These are phyloP conservation scores for Tubosaeta brunneosetosa DNA, from an alignment of 768 basidiomycete species.

Conservation along the genomic window DNA sequence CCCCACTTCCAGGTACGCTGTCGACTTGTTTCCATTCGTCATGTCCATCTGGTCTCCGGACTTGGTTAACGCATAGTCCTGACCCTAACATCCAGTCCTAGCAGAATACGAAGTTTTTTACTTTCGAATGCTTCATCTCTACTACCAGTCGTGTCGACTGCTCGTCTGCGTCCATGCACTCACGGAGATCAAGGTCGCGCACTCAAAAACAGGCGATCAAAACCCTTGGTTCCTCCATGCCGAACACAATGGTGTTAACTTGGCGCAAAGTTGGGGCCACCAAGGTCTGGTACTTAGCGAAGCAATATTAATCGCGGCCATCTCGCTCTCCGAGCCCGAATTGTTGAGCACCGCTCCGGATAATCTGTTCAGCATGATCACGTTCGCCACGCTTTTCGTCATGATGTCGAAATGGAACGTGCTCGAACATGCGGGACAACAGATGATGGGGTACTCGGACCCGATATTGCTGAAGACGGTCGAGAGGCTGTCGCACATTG, in stretches of 20 bases:
- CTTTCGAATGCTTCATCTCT: constrained; percentile 37
- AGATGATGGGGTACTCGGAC: constrained; percentile 37
- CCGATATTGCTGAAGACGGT: constrained; percentile 32
- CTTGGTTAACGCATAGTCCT: constrained; percentile 10
- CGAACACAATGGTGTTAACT: constrained; percentile 32
- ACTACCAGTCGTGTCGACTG: constrained; percentile 39
- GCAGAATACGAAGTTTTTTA: constrained; percentile 40
- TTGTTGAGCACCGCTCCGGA: constrained; percentile 42
- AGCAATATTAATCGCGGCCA: constrained; percentile 31
- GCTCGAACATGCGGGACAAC: constrained; percentile 30
- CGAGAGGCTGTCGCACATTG: constrained; percentile 32
- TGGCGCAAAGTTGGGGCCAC: constrained; percentile 35
- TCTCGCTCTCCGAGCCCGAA: constrained; percentile 31
- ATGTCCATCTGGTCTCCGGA: not conserved
- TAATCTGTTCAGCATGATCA: constrained; percentile 37
- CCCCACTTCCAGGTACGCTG: constrained; percentile 35
- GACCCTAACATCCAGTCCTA: constrained; percentile 34
- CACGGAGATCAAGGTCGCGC: constrained; percentile 21
- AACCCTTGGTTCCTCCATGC: constrained; percentile 32
- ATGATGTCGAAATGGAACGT: constrained; percentile 41
- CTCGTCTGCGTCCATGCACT: constrained; percentile 36
- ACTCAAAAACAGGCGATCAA: constrained; percentile 14
- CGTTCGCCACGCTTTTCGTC: constrained; percentile 41
- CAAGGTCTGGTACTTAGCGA: constrained; percentile 37
- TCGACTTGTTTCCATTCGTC: not conserved